Evolutionary conservation across 495 filamentous ascomycete genomes (phyloP).

Genomic region (Cercophora scortea): DNA sequence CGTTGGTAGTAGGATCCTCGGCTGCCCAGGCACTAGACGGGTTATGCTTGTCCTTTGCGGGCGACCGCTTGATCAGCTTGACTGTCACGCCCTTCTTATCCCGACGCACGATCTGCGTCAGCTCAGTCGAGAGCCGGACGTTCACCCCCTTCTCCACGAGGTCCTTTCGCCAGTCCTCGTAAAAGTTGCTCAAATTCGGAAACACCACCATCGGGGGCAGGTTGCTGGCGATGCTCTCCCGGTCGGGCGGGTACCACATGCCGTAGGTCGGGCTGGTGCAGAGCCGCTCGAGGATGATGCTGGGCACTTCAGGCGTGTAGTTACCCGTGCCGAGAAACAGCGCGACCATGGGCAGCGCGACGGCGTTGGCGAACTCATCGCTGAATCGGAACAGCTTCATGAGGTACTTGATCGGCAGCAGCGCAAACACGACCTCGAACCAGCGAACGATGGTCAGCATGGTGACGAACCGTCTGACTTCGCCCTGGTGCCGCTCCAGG

Average conservation of each 20-base stretch:
- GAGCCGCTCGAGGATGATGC: slow-evolving; percentile 66
- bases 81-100: slow-evolving; percentile 51
- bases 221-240: slow-evolving; percentile 53
- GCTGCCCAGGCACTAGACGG: slow-evolving; percentile 24
- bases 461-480: slow-evolving; percentile 57
- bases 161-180: slow-evolving; percentile 57
- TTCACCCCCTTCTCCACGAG: slow-evolving; percentile 55
- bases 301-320: slow-evolving; percentile 68
- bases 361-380: slow-evolving; percentile 63
- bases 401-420: slow-evolving; percentile 65
- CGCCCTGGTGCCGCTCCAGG: slow-evolving; percentile 50
- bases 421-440: slow-evolving; percentile 61
- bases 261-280: slow-evolving; percentile 68
- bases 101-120: slow-evolving; percentile 50
- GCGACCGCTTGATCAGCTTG: slow-evolving; percentile 21
- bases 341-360: slow-evolving; percentile 65
- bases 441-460: slow-evolving; percentile 63
- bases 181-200: slow-evolving; percentile 65
- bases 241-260: slow-evolving; percentile 67
- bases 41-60: slow-evolving; percentile 22
- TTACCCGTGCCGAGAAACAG: slow-evolving; percentile 77
- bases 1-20: slow-evolving; percentile 7
- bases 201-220: slow-evolving; percentile 77
- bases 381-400: slow-evolving; percentile 65
- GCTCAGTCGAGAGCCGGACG: slow-evolving; percentile 55